Percentiles rank a stretch among this genome's conserved stretches.
These are phyloP conservation scores for Arxiozyma bovina DNA, from an alignment of 1,139 yeast species.

Conservation along the genomic window DNA sequence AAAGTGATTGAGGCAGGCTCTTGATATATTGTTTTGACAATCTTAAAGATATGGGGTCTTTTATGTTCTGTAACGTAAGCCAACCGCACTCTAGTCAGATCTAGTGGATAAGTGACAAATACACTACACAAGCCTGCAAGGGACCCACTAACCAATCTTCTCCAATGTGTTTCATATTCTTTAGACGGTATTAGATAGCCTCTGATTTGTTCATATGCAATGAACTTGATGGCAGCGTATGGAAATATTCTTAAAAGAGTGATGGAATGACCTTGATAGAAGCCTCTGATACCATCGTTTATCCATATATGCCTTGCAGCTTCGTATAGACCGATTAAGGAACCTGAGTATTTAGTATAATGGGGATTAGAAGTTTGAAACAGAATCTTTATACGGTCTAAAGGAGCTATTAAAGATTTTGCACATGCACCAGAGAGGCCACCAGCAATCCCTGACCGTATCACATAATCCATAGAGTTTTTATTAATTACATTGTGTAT, in stretches of 20 bases:
- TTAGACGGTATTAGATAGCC: constrained; percentile 67
- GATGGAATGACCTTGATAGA: constrained; percentile 93
- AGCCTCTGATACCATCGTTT: constrained; percentile 70
- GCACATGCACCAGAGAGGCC: constrained; percentile 96
- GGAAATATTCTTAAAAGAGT: constrained; percentile 88
- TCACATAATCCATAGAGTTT: constrained; percentile 66
- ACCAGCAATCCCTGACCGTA: constrained; percentile 85
- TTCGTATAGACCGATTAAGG: constrained; percentile 60
- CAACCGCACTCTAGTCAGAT: constrained; percentile 77
- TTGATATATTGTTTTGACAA: constrained; percentile 47
- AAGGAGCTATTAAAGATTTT: constrained; percentile 88
- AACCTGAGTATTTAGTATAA: constrained; percentile 70
- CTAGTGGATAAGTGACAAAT: constrained; percentile 85
- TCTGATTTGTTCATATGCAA: constrained; percentile 92
- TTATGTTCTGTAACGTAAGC: constrained; percentile 71
- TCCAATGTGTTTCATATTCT: constrained; percentile 63
- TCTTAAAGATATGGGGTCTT: constrained; percentile 47
- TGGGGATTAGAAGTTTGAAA: constrained; percentile 95
- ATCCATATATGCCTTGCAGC: constrained; percentile 63
- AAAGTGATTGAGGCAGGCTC: constrained; percentile 46
- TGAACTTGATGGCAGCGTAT: constrained; percentile 93
- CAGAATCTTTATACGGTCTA: constrained; percentile 86
- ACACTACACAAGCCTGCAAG: constrained; percentile 83
- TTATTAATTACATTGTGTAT: constrained; percentile 37
- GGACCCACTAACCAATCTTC: constrained; percentile 84